phyloP scores from a whole-genome alignment of 2,329 filamentous ascomycete species.

The Pseudogymnoascus sp. region DNA sequence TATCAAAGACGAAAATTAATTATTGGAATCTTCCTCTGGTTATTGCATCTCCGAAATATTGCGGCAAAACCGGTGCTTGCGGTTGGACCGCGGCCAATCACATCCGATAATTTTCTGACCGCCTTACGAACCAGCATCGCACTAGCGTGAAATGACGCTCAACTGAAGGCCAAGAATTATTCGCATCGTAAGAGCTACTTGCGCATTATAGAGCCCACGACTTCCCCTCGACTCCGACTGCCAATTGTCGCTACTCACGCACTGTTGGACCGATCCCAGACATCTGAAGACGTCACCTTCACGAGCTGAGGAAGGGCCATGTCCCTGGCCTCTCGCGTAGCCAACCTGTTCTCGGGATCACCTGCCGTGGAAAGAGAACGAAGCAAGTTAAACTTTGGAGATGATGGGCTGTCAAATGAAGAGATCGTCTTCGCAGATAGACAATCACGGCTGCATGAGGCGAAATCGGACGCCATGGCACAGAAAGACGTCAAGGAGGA shows the following conservation, averaged over 20 bases:
- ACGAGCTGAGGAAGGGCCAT: conserved; percentile 37
- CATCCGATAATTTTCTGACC: background rate
- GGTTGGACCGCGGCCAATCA: background rate
- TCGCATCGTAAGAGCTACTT: conserved; percentile 2
- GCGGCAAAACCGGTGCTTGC: background rate
- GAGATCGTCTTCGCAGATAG: conserved; percentile 27
- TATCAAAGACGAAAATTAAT: background rate
- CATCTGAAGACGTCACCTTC: conserved; percentile 11
- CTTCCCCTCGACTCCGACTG: background rate
- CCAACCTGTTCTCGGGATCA: conserved; percentile 43
- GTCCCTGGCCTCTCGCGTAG: conserved; percentile 50
- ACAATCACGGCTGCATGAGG: conserved; percentile 21
- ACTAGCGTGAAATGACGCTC: conserved; percentile 9
- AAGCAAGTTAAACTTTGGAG: conserved; percentile 27
- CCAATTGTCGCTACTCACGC: conserved; percentile 3
- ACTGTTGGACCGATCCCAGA: background rate
- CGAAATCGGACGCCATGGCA: conserved; percentile 24
- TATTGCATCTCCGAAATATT: conserved; percentile 3
- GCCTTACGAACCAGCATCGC: conserved; percentile 1
- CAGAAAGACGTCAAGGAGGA: conserved; percentile 37
- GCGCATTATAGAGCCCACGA: conserved; percentile 5
- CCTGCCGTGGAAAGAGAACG: conserved; percentile 18
- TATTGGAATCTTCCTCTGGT: background rate
- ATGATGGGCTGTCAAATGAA: conserved; percentile 31
- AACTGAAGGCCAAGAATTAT: conserved; percentile 10